Evolutionary conservation across 75 land plant species (phyloP).

Genomic region (Pseudotsuga menziesii): DNA sequence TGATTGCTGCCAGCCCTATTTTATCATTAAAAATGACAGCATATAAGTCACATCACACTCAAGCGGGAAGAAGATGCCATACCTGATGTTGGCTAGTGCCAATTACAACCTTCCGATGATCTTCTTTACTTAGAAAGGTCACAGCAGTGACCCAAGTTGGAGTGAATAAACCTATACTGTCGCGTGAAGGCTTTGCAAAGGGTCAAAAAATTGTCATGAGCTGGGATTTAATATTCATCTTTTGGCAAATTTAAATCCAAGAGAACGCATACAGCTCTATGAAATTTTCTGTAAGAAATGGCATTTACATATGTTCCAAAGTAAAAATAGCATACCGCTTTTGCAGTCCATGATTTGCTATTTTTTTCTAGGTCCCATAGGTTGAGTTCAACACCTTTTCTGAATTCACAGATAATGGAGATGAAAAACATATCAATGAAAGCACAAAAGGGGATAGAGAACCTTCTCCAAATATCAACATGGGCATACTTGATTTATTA

Average conservation of each 20-base stretch:
- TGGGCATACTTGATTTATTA: neutral
- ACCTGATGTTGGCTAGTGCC: constrained; percentile 52
- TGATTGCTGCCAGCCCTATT: neutral
- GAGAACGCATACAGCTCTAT: constrained; percentile 48
- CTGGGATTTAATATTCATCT: neutral
- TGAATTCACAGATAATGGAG: neutral
- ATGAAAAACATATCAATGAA: neutral
- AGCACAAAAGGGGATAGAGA: neutral
- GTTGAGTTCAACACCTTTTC: no score
- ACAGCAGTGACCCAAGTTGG: constrained; percentile 80
- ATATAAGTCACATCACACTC: neutral
- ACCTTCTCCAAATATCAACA: neutral
- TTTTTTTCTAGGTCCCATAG: no score
- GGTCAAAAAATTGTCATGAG: neutral
- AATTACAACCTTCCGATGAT: constrained; percentile 71
- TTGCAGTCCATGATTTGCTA: no score
- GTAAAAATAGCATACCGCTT: neutral
- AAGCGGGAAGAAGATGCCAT: neutral
- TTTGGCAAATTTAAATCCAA: neutral
- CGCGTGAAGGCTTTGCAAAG: constrained; percentile 47
- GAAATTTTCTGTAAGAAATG: no score
- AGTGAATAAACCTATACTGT: constrained; percentile 66
- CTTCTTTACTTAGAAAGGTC: constrained; percentile 59
- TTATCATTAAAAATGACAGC: neutral
- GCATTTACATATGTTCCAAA: neutral